phyloP scores from a whole-genome alignment of 2,329 filamentous ascomycete species.

The Fusarium pseudonygamai region DNA sequence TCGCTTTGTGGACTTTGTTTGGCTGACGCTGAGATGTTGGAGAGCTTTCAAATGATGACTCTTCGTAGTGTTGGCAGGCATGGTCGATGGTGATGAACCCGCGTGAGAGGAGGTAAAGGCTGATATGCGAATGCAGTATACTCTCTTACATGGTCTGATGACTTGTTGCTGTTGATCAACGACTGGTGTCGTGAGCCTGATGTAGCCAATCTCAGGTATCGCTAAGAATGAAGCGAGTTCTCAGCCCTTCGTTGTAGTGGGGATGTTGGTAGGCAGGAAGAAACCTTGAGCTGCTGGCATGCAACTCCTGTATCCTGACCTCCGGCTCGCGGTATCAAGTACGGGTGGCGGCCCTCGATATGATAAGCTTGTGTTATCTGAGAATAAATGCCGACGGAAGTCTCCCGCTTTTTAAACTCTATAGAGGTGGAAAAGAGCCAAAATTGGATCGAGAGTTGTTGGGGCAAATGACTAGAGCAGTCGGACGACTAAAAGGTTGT shows the following conservation, averaged over 20 bases:
- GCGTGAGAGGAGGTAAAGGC: fast-evolving
- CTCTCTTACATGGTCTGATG: fast-evolving
- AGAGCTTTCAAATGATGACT: fast-evolving
- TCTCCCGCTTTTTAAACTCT: neutral
- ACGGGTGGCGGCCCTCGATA: conserved; percentile 23
- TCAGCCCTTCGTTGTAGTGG: neutral
- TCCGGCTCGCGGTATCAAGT: neutral
- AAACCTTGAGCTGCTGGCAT: neutral
- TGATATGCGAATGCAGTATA: neutral
- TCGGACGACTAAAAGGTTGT: conserved; percentile 33
- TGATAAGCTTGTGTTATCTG: neutral
- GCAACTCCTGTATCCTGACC: fast-evolving
- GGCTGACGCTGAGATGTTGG: neutral
- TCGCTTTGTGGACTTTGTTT: neutral
- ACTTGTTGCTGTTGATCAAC: fast-evolving
- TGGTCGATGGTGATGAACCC: fast-evolving
- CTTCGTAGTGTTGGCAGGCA: fast-evolving
- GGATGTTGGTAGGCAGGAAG: fast-evolving
- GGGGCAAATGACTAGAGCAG: conserved; percentile 9
- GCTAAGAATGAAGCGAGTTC: neutral
- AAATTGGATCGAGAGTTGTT: conserved; percentile 13
- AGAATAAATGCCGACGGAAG: neutral
- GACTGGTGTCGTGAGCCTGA: fast-evolving
- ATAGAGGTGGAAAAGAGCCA: neutral
- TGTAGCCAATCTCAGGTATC: neutral